Percentiles rank a stretch among this genome's conserved stretches.
phyloP scores from a whole-genome alignment of 768 basidiomycete genomes.

The Russula foetens region DNA sequence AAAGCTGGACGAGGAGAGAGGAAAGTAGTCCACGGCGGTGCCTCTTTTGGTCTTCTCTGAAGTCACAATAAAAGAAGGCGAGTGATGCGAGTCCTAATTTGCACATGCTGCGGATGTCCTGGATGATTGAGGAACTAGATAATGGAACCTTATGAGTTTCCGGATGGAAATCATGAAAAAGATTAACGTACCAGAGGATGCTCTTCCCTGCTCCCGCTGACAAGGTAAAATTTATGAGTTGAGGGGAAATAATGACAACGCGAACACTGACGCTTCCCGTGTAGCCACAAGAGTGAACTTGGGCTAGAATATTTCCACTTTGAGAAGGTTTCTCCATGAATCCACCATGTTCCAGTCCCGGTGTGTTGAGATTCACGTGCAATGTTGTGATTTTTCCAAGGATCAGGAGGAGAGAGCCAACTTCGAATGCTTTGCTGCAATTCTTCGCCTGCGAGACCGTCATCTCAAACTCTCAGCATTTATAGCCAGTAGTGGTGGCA shows the following conservation, averaged over 20 bases:
- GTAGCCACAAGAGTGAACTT: neutral
- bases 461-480: neutral
- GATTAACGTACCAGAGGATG: neutral
- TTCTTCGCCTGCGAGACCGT: neutral
- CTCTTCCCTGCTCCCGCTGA: conserved; percentile 4
- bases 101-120: neutral
- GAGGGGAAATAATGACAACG: neutral
- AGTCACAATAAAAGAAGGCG: conserved; percentile 4
- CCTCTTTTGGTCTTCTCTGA: neutral
- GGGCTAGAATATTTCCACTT: neutral
- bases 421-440: neutral
- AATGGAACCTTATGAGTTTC: neutral
- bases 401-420: conserved; percentile 5
- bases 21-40: neutral
- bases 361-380: neutral
- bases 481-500: neutral
- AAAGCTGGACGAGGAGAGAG: neutral
- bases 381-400: neutral
- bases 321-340: neutral
- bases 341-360: neutral
- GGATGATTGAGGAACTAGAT: neutral
- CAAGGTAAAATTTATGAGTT: neutral
- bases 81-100: neutral
- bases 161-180: neutral
- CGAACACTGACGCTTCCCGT: neutral